Evolutionary conservation across 1,284 basidiomycete genomes (phyloP).

Genomic region (Porogramme epimiltina): DNA sequence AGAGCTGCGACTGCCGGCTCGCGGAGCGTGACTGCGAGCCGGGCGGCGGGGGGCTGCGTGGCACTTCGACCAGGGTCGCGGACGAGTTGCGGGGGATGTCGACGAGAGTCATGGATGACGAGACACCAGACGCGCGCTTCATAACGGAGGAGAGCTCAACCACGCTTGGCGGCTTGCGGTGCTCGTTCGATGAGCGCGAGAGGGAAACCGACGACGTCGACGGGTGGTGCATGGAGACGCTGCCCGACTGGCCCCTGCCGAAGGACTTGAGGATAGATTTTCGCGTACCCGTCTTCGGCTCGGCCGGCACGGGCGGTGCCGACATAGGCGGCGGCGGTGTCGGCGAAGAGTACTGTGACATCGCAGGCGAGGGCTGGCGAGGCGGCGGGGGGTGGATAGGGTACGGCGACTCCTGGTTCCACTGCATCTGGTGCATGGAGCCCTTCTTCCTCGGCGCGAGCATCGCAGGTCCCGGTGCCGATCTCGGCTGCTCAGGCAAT

Average conservation of each 20-base stretch:
- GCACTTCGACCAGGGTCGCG: slow-evolving; percentile 36
- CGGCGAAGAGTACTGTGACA: slow-evolving; percentile 24
- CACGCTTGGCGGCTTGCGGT: slow-evolving; percentile 40
- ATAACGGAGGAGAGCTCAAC: slow-evolving; percentile 34
- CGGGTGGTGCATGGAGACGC: slow-evolving; percentile 27
- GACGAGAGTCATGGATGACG: slow-evolving; percentile 27
- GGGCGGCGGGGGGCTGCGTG: slow-evolving; percentile 45
- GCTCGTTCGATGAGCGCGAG: slow-evolving; percentile 34
- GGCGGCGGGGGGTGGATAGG: slow-evolving; percentile 40
- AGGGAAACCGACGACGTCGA: slow-evolving; percentile 26
- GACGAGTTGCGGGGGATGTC: slow-evolving; percentile 34
- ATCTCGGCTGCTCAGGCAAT: slow-evolving; percentile 21
- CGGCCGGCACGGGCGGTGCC: slow-evolving; percentile 19
- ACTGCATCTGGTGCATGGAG: slow-evolving; percentile 49
- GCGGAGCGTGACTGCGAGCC: slow-evolving; percentile 38
- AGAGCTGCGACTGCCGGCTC: slow-evolving; percentile 36
- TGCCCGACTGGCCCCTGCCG: slow-evolving; percentile 46
- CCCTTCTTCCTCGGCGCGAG: slow-evolving; percentile 25
- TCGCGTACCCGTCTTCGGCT: slow-evolving; percentile 37
- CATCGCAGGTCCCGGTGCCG: slow-evolving; percentile 17
- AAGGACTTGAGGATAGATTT: slow-evolving; percentile 74
- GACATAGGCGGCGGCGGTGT: slow-evolving; percentile 25
- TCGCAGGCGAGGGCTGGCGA: slow-evolving; percentile 21
- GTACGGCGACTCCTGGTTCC: slow-evolving; percentile 70
- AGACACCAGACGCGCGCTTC: slow-evolving; percentile 30